Base-by-base conservation (phyloP, 805 yeast species). In the Schwanniomyces sp. region DNA sequence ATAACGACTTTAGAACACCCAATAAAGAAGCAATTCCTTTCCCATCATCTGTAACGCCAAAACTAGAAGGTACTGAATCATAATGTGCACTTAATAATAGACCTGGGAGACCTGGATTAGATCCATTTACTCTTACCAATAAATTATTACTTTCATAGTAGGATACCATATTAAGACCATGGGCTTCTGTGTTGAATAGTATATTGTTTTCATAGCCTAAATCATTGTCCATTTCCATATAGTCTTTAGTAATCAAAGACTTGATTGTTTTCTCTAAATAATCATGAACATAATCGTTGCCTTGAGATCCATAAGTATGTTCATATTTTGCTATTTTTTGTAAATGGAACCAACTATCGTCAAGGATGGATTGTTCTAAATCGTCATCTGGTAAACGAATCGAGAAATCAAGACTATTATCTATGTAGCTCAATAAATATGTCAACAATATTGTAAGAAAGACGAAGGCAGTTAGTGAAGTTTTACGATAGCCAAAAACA, bases 21-120 rank as follows among this genome's bases (percentile, higher is more conserved):
- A 91, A 67, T 75, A 91, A 70, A 8, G 94, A 78, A 1, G 91
- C 96, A 50, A 89, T 75, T 7, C 97, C 97, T 71, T 84, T 83
- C 1, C 97, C 97, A 60, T 90, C 96, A 63, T 91, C 97, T 2
- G 97, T 91, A 1, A 94, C 82, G 27, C 97, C 97, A 56, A 72
- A 82, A 4, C 90, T 83, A 2, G 95, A 81, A 17, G 96, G 95
- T 7, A 91, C 97, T 7, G 92, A 82, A 67, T 91, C 97, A 58
- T 72, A 91, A 68, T 91, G 97, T 5, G 97, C 91, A 55, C 94
- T 85, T 3, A 91, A 62, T 37, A 91, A 66, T 4, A 91, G 64
- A 0, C 91, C 95, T 0, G 86, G 85, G 43, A 86, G 66, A 0
- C 67, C 55, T 0, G 76, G 68, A 44, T 85, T 70, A 11, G 72